Base-by-base conservation (phyloP, 2,329 filamentous ascomycete genomes). In the Colletotrichum endophyticum region DNA sequence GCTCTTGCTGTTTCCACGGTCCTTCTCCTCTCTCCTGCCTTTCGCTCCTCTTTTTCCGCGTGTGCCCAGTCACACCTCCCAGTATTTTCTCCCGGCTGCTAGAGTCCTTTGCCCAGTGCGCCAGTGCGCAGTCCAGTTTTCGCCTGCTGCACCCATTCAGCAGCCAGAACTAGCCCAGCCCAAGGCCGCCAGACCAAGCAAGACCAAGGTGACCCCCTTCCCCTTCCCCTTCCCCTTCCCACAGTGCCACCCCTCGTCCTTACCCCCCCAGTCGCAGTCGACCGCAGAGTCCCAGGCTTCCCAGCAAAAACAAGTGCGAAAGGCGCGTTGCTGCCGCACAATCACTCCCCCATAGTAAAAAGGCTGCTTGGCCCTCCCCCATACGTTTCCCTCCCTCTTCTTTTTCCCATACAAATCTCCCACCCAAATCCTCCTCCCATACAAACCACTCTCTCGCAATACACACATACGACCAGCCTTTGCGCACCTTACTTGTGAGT, bases 321-420 rank as follows among this genome's bases (percentile, higher is more conserved):
- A 78, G 80, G 79, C 83, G 83, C 85, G 83, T 82, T 81, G 82
- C 81, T 80, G 83, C 83, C 85, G 83, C 88, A 86, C 89, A 91
- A 92, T 91, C 90, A 91, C 88, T 89, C 89, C 85, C 88, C 88
- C 90, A 90, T 89, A 91, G 90, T 92, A 91, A 92, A 92, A 92
- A 91, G 89, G 89, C 87, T 87, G 87, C 87, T 86, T 86, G 86
- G 86, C 86, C 85, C 85, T 86, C 86, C 86, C 88, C 88, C 88
- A 88, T 89, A 89, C 88, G 88, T 84, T 87, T 87, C 86, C 86
- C 85, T 85, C 83, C 86, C 88, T 88, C 89, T 88, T 89, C 85
- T 87, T 86, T 88, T 87, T 90, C 89, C 88, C 90, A 91, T 91
- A 91, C 90, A 91, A 90, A 89, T 87, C 86, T 88, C 86, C 86